Base-by-base conservation (phyloP, 768 basidiomycete species). In the Piloderma croceum region DNA sequence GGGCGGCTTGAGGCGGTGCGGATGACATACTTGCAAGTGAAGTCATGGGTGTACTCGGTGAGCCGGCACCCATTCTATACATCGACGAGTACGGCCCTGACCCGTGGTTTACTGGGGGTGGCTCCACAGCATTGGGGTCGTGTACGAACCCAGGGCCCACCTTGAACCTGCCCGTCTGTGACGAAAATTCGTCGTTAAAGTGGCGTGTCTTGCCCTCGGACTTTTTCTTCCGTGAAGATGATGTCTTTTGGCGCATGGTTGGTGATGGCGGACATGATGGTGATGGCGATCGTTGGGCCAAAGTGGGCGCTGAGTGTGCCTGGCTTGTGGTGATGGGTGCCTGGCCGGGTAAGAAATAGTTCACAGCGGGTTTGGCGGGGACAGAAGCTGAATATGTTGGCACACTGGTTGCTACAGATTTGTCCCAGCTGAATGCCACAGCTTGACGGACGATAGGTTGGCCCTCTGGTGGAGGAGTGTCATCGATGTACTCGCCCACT, bases 371-470 rank as follows among this genome's bases (percentile, higher is more conserved):
- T n/a, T 45, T 59, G 18, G 49, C 34, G 24, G 50, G 43, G 1
- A 51, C 32, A 3, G 58, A 37, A 19, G 55, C 60, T 23, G 58
- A 58, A 31, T 61, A 61, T 21, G 64, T 62, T 22, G 56, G 53
- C 39, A 59, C 36, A 25, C 49, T 50, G 25, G 59, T 47, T 24
- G 44, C 39, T 29, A 47, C 45, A 6, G 58, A 59, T 7, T 54
- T 53, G 15, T 51, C 41, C 60, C 61, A 67, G 34, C 66, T 56
- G 50, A 81, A 81, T 17, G 64, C 80, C 27, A 82, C 59, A n/a
- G 76, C 65, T 52, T 79, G 72, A 35, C 80, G 71, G 47, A 82
- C 69, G 21, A 82, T 53, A 25, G 80, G 80, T 5, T 64, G 62
- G 25, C 66, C 60, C 17, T 62, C 45, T 32, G 71, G 72, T 31